phyloP scores from a whole-genome alignment of 192 early-diverging fungal genomes.

The Mortierella claussenii region DNA sequence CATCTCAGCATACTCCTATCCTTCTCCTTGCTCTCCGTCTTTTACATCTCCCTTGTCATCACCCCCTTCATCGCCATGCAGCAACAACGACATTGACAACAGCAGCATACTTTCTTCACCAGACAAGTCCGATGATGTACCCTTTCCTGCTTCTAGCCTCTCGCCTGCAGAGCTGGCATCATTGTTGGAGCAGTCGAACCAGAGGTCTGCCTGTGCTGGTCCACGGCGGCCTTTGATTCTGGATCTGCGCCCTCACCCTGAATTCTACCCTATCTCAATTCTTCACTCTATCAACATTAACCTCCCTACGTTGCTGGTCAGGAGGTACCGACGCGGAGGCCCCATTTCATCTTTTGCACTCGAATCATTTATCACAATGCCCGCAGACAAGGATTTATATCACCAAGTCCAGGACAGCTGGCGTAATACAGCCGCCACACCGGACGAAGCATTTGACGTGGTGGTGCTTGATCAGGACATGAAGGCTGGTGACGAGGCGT shows the following conservation, averaged over 20 bases:
- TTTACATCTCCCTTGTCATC: neutral
- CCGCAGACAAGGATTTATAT: conserved; percentile 59
- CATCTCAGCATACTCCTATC: neutral
- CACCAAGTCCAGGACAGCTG: conserved; percentile 39
- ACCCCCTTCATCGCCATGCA: conserved; percentile 7
- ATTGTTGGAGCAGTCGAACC: conserved; percentile 13
- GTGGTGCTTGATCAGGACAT: conserved; percentile 63
- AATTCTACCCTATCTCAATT: conserved; percentile 52
- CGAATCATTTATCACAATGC: conserved; percentile 65
- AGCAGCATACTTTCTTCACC: conserved; percentile 13
- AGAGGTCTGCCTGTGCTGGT: conserved; percentile 20
- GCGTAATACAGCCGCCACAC: conserved; percentile 1
- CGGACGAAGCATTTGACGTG: conserved; percentile 25
- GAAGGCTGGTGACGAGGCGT: conserved; percentile 51
- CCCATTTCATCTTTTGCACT: conserved; percentile 61
- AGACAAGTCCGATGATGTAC: conserved; percentile 2
- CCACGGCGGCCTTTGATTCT: conserved; percentile 49
- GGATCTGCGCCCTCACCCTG: conserved; percentile 56
- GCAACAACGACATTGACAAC: neutral
- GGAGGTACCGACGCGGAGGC: conserved; percentile 57
- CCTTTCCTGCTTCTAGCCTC: conserved; percentile 22
- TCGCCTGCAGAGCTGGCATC: conserved; percentile 25
- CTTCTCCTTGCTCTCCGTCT: conserved; percentile 8
- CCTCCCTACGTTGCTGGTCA: conserved; percentile 61
- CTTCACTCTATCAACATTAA: conserved; percentile 62